Evolutionary conservation across 257 asterid species (phyloP).

Genomic region (Petrea volubilis): DNA sequence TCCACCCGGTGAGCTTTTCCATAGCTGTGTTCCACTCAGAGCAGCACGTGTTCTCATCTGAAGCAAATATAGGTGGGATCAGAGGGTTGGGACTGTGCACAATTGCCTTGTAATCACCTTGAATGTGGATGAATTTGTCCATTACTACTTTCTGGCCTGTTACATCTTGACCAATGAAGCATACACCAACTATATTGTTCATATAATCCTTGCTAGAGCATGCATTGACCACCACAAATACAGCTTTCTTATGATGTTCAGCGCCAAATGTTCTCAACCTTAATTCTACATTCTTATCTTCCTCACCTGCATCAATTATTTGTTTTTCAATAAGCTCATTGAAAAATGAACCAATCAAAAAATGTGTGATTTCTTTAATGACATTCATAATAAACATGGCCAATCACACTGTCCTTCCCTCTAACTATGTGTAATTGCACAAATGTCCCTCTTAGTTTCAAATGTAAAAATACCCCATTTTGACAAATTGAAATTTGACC

Average conservation of each 20-base stretch:
- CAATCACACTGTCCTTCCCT: too few species aligned
- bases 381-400: too few species aligned
- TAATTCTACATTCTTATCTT: slow-evolving; percentile 78
- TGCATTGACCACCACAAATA: slow-evolving; percentile 82
- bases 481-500: too few species aligned
- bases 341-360: not conserved
- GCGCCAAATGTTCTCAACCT: slow-evolving; percentile 64
- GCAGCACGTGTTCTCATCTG: slow-evolving; percentile 82
- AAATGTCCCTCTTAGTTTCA: too few species aligned
- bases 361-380: too few species aligned
- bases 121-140: slow-evolving; percentile 89
- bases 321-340: slow-evolving; percentile 10
- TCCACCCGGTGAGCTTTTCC: slow-evolving; percentile 93
- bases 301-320: slow-evolving; percentile 59
- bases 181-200: slow-evolving; percentile 72
- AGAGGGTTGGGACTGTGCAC: slow-evolving; percentile 84
- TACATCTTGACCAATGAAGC: slow-evolving; percentile 91
- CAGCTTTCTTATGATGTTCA: slow-evolving; percentile 49
- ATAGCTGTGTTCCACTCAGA: slow-evolving; percentile 94
- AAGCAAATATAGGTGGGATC: slow-evolving; percentile 95
- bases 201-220: slow-evolving; percentile 91
- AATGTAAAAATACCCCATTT: too few species aligned
- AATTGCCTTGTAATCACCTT: slow-evolving; percentile 89
- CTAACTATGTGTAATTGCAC: too few species aligned
- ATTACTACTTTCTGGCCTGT: slow-evolving; percentile 81